Conservation (phyloP, 306 rosid genomes). For the Cicer pinnatifidum region DNA sequence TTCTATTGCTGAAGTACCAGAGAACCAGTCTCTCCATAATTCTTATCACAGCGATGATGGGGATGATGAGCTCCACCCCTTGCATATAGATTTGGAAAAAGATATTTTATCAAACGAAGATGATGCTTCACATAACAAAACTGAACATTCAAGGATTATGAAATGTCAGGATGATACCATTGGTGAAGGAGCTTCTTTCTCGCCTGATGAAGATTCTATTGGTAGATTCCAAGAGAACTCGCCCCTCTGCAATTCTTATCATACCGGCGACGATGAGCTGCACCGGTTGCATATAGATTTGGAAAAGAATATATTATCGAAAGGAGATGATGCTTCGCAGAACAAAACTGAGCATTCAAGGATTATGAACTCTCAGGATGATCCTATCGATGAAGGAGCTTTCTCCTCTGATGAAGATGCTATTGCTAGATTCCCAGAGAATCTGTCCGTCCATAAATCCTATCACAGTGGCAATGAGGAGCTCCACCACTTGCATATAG, state of each 20-base stretch:
- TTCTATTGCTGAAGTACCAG: constrained; percentile 42
- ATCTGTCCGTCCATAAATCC: constrained; percentile 42
- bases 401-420: constrained; percentile 46
- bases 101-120: constrained; percentile 33
- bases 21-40: constrained; percentile 43
- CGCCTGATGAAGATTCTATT: constrained; percentile 45
- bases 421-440: constrained; percentile 45
- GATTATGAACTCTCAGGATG: constrained; percentile 51
- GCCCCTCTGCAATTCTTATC: constrained; percentile 45
- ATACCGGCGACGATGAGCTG: constrained; percentile 45
- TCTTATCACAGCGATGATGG: constrained; percentile 44
- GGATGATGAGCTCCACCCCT: constrained; percentile 45
- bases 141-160: constrained; percentile 49
- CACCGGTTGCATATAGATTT: constrained; percentile 45
- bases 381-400: constrained; percentile 48
- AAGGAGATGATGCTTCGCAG: constrained; percentile 33
- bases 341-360: constrained; percentile 49
- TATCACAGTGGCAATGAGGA: constrained; percentile 44
- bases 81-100: constrained; percentile 47
- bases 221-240: constrained; percentile 44
- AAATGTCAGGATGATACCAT: constrained; percentile 51
- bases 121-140: constrained; percentile 37
- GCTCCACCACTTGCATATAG: constrained; percentile 44
- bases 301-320: constrained; percentile 37
- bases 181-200: constrained; percentile 53